These are phyloP conservation scores for Kentomonas sorsogonicus DNA, from an alignment of 208 protist species.

Conservation along the genomic window DNA sequence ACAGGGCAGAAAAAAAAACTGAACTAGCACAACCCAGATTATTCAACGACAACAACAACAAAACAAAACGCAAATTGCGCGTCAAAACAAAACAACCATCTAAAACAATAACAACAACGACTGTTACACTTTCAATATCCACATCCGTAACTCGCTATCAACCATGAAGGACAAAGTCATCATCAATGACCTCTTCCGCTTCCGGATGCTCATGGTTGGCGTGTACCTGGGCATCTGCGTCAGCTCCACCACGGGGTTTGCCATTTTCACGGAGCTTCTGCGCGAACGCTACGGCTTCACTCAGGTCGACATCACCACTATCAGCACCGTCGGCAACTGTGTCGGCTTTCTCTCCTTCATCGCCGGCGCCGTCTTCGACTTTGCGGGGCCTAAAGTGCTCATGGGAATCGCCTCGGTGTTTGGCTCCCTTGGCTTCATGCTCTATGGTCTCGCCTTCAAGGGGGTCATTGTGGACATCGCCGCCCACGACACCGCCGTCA, in stretches of 20 bases:
- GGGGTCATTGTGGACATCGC: slow-evolving; percentile 29
- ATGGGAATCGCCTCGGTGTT: slow-evolving; percentile 32
- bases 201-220: slow-evolving; percentile 66
- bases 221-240: slow-evolving; percentile 58
- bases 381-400: slow-evolving; percentile 50
- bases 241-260: slow-evolving; percentile 74
- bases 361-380: slow-evolving; percentile 70
- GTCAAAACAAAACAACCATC: too few relatives aligned
- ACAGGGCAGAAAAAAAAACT: too few relatives aligned
- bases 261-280: slow-evolving; percentile 58
- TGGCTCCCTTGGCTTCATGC: slow-evolving; percentile 47
- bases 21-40: too few relatives aligned
- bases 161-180: too few relatives aligned
- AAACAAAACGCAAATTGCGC: too few relatives aligned
- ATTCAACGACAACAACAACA: too few relatives aligned
- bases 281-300: slow-evolving; percentile 43
- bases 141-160: too few relatives aligned
- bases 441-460: slow-evolving; percentile 66
- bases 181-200: slow-evolving; percentile 62
- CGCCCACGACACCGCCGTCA: slow-evolving; percentile 28
- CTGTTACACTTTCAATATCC: too few relatives aligned
- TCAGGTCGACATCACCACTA: slow-evolving; percentile 72
- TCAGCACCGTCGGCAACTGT: slow-evolving; percentile 76
- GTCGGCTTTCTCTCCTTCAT: slow-evolving; percentile 53
- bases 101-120: too few relatives aligned